Conservation (phyloP, 2,329 filamentous ascomycete species). For the Claviceps citrina region DNA sequence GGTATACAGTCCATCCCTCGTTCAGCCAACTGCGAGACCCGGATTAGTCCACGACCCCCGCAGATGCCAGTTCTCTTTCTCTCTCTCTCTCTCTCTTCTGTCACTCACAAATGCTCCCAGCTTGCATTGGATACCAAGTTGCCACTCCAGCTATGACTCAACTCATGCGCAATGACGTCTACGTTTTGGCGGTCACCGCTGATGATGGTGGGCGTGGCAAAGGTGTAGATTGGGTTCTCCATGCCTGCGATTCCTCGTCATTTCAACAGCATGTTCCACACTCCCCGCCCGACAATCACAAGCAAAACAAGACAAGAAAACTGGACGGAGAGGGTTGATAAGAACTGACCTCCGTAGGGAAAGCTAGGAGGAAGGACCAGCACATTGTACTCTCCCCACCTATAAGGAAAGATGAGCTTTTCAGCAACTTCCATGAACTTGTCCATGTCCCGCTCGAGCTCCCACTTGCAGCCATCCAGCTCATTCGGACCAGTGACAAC, state of each 20-base stretch:
- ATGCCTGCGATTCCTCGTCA: slow-evolving; percentile 33
- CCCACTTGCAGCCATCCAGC: slow-evolving; percentile 70
- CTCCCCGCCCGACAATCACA: not conserved
- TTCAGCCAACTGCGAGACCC: slow-evolving; percentile 42
- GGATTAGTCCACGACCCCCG: not conserved
- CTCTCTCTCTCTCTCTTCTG: not conserved
- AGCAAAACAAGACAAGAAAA: not conserved
- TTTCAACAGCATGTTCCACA: not conserved
- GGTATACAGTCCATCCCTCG: slow-evolving; percentile 84
- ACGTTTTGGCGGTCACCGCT: slow-evolving; percentile 83
- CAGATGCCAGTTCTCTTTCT: not conserved
- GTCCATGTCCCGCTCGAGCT: slow-evolving; percentile 81
- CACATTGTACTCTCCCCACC: slow-evolving; percentile 92
- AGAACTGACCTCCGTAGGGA: slow-evolving; percentile 57
- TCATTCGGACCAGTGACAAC: slow-evolving; percentile 84
- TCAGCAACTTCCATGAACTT: slow-evolving; percentile 82
- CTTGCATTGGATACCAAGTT: slow-evolving; percentile 67
- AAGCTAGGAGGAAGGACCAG: slow-evolving; percentile 81
- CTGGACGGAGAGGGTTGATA: not conserved
- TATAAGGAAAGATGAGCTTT: slow-evolving; percentile 67
- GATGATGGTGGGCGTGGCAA: slow-evolving; percentile 87
- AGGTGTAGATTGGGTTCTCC: slow-evolving; percentile 91
- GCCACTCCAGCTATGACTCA: slow-evolving; percentile 69
- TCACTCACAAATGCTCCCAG: slow-evolving; percentile 61
- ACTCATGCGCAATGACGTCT: slow-evolving; percentile 85